Evolutionary conservation across 495 filamentous ascomycete species (phyloP).

Genomic region (Trypethelium eluteriae): DNA sequence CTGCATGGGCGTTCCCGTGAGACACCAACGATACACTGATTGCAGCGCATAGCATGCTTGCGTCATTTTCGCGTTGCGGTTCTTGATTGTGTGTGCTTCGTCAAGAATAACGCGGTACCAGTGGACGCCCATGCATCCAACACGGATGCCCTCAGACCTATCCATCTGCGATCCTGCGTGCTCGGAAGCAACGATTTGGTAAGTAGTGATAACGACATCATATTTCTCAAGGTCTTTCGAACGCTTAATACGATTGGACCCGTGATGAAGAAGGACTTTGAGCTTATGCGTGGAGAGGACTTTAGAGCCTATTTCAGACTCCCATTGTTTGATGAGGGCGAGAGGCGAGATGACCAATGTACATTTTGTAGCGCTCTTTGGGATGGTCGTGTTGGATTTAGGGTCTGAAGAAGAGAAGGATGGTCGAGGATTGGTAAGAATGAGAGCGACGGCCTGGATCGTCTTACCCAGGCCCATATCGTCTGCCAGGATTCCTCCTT

Average conservation of each 20-base stretch:
- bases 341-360: conserved; percentile 93
- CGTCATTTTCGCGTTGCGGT: conserved; percentile 88
- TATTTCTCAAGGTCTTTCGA: conserved; percentile 67
- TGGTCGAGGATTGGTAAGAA: conserved; percentile 75
- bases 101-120: conserved; percentile 96
- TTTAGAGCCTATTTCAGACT: conserved; percentile 77
- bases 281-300: conserved; percentile 59
- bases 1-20: conserved; percentile 93
- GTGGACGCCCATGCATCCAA: conserved; percentile 80
- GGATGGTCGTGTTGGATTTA: conserved; percentile 47
- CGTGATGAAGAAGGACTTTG: conserved; percentile 83
- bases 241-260: conserved; percentile 71
- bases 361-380: conserved; percentile 51
- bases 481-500: conserved; percentile 79
- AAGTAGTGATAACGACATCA: conserved; percentile 96
- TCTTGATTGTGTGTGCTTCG: conserved; percentile 97
- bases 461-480: conserved; percentile 87
- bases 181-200: conserved; percentile 88
- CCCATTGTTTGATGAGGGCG: conserved; percentile 96
- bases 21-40: conserved; percentile 85
- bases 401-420: conserved; percentile 39
- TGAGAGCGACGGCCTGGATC: conserved; percentile 70
- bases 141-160: conserved; percentile 44
- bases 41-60: conserved; percentile 75
- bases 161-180: conserved; percentile 56